Percentiles rank a stretch among this genome's conserved stretches.
phyloP scores from a whole-genome alignment of 163 green algal genomes.

The Botryococcus braunii region DNA sequence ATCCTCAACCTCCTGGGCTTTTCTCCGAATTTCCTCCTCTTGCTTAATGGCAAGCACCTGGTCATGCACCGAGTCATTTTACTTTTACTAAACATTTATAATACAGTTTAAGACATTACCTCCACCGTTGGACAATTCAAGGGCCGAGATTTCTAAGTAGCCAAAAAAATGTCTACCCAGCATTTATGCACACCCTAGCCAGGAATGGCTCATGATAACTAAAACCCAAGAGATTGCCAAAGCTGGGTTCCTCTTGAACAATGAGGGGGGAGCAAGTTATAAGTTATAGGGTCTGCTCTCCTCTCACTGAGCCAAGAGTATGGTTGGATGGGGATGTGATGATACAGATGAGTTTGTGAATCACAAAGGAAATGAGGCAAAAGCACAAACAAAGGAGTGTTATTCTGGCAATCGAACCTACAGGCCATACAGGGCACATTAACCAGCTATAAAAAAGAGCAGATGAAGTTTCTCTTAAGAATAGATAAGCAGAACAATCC shows the following conservation, averaged over 20 bases:
- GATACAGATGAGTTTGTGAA: too few relatives aligned
- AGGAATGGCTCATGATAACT: not conserved
- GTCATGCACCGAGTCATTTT: not conserved
- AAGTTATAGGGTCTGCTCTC: too few relatives aligned
- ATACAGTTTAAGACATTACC: not conserved
- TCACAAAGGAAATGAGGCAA: too few relatives aligned
- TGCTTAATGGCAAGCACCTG: conserved; percentile 14
- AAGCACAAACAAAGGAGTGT: too few relatives aligned
- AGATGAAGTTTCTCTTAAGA: not conserved
- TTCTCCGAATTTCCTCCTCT: conserved; percentile 11
- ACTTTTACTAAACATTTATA: not conserved
- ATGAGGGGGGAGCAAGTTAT: too few relatives aligned
- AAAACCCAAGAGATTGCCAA: too few relatives aligned
- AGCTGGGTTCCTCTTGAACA: too few relatives aligned
- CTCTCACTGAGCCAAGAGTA: too few relatives aligned
- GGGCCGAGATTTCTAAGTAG: not conserved
- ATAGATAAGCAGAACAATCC: not conserved
- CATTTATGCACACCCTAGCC: not conserved
- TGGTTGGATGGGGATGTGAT: too few relatives aligned
- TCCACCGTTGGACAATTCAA: not conserved
- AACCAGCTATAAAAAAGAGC: not conserved
- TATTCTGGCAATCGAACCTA: not conserved
- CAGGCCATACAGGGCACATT: not conserved
- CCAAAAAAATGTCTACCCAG: not conserved
- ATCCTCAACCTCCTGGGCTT: conserved; percentile 11